Conservation (phyloP, 2,329 filamentous ascomycete species). For the Cladophialophora yegresii region DNA sequence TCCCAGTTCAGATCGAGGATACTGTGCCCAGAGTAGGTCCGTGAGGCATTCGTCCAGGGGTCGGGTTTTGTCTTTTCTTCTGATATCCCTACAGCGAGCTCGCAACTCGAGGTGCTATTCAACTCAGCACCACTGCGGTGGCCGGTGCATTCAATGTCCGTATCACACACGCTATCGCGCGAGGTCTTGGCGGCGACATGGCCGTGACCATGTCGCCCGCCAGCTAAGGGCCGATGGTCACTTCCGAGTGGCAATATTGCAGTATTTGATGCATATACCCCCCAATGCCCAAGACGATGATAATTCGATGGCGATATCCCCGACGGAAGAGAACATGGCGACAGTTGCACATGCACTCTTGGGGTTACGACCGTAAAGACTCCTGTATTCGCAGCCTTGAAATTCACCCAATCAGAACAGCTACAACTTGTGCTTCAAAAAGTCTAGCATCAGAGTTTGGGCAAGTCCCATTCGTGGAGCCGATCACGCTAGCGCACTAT, state of each 20-base stretch:
- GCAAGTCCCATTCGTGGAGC: background rate
- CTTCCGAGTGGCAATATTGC: no score
- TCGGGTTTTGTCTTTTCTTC: constrained; percentile 16
- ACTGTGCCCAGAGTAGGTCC: background rate
- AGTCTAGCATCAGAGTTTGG: background rate
- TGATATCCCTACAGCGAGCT: constrained; percentile 20
- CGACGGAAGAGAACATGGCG: background rate
- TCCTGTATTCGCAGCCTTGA: background rate
- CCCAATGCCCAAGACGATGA: background rate
- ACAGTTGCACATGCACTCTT: no score
- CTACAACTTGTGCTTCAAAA: background rate
- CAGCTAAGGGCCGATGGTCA: no score
- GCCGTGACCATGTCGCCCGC: background rate
- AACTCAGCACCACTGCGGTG: constrained; percentile 51
- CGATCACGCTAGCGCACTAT: background rate
- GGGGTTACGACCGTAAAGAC: background rate
- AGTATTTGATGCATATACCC: no score
- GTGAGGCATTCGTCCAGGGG: constrained; percentile 18
- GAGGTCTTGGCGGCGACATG: constrained; percentile 48
- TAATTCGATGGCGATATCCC: background rate
- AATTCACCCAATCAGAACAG: background rate
- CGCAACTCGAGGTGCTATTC: constrained; percentile 45
- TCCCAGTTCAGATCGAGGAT: background rate
- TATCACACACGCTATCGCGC: constrained; percentile 53
- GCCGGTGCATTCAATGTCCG: constrained; percentile 57